Conservation (phyloP, 2,329 filamentous ascomycete genomes). For the Ceratocystiopsis sp. region DNA sequence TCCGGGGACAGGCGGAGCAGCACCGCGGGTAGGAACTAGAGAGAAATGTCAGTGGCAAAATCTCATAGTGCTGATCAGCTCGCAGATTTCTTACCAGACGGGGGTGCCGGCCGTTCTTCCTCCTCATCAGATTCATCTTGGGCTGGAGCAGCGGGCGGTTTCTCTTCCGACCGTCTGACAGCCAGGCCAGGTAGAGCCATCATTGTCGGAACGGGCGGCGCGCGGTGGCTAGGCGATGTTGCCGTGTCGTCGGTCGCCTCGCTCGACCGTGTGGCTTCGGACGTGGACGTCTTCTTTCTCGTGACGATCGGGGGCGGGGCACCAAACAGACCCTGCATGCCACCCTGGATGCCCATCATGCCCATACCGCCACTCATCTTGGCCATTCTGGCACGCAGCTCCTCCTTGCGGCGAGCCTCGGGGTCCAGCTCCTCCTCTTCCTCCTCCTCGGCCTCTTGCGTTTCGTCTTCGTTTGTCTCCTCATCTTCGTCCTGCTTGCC, state of each 20-base stretch:
- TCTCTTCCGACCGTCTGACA: constrained; percentile 29
- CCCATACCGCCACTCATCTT: constrained; percentile 98
- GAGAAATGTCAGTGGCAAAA: too few species aligned
- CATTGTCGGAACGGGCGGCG: constrained; percentile 39
- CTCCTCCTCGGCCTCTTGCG: constrained; percentile 41
- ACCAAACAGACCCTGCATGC: constrained; percentile 83
- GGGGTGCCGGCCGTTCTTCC: constrained; percentile 15
- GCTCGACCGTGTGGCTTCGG: constrained; percentile 17
- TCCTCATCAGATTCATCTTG: constrained; percentile 9
- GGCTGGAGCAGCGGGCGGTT: constrained; percentile 15
- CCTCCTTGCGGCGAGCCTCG: constrained; percentile 69
- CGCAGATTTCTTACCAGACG: too few species aligned
- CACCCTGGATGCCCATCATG: constrained; percentile 60
- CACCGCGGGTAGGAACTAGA: constrained; percentile 12
- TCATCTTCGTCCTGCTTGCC: background rate
- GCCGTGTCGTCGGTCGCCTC: constrained; percentile 23
- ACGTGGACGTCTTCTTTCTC: constrained; percentile 34
- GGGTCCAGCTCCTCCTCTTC: constrained; percentile 78
- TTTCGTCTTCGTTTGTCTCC: constrained; percentile 13
- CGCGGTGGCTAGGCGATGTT: constrained; percentile 24
- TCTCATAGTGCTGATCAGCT: too few species aligned
- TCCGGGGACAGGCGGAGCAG: constrained; percentile 27
- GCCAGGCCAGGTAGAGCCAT: constrained; percentile 60
- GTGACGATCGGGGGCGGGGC: constrained; percentile 33
- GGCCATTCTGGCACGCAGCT: constrained; percentile 87